A percentile compares a stretch with the other conserved stretches of the same genome.
Conservation (phyloP, 1,284 basidiomycete genomes). For the Phaffia rhodozyma region DNA sequence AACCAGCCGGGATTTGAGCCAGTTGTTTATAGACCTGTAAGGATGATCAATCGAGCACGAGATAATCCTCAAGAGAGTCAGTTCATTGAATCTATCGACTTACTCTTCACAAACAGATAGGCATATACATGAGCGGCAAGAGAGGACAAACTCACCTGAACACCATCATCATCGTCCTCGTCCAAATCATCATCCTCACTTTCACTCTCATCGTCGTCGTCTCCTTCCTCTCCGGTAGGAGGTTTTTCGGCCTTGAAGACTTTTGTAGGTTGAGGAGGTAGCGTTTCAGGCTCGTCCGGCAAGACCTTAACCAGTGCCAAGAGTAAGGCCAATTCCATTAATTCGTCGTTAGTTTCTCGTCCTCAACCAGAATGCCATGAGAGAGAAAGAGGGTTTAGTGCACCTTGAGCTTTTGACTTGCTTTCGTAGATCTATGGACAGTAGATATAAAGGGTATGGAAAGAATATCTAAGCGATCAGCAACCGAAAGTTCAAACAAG, state of each 20-base stretch:
- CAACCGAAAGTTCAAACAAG: no score
- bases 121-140: constrained; percentile 12
- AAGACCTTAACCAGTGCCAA: constrained; percentile 47
- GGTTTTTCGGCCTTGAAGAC: constrained; percentile 31
- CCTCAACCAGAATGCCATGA: background rate
- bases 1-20: constrained; percentile 83
- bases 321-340: background rate
- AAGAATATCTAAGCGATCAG: background rate
- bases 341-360: background rate
- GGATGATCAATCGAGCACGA: background rate
- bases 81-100: background rate
- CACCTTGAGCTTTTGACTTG: constrained; percentile 17
- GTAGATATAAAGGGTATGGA: background rate
- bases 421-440: constrained; percentile 13
- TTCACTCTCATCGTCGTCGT: constrained; percentile 41
- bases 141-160: constrained; percentile 34
- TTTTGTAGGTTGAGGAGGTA: constrained; percentile 30
- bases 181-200: constrained; percentile 23
- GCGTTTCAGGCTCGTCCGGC: constrained; percentile 70
- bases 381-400: no score
- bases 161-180: constrained; percentile 33
- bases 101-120: background rate
- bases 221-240: constrained; percentile 50
- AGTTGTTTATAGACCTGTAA: constrained; percentile 74
- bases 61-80: background rate